Conservation (phyloP, 163 green algal genomes). For the Volvox carteri region DNA sequence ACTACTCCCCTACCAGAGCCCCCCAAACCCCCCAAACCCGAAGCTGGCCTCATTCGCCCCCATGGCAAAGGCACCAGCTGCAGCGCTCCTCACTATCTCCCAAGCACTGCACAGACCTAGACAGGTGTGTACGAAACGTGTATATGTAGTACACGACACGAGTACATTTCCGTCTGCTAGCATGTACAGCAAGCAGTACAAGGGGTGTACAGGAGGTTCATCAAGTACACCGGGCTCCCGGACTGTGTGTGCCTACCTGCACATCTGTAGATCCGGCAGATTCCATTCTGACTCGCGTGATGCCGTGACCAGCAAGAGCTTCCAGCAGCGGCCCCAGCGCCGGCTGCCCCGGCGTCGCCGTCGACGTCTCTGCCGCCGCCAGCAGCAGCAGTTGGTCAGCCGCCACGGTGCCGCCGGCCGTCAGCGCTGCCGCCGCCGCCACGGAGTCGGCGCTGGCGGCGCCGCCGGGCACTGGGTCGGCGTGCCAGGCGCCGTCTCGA, state of each 20-base stretch:
- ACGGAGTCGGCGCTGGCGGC: neutral
- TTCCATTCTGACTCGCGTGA: neutral
- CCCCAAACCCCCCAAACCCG: no score
- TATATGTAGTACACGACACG: no score
- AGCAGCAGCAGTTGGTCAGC: constrained; percentile 49
- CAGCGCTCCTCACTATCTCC: no score
- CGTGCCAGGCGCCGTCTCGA: constrained; percentile 36
- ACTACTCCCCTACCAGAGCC: no score
- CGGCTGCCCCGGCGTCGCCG: neutral
- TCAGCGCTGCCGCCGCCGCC: constrained; percentile 6
- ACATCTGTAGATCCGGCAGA: neutral
- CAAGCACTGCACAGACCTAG: neutral
- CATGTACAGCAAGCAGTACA: neutral
- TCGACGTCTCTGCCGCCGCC: neutral
- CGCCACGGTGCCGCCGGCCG: neutral
- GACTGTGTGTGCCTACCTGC: neutral
- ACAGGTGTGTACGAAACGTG: neutral
- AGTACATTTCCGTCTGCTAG: no score
- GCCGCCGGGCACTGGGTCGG: constrained; percentile 18
- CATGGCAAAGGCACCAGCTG: no score
- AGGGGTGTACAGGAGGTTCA: no score
- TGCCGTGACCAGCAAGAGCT: constrained; percentile 20
- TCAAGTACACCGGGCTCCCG: neutral
- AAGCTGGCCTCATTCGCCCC: no score
- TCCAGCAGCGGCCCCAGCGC: constrained; percentile 17